phyloP scores from a whole-genome alignment of 805 yeast genomes.

The Wickerhamiella australiensis region DNA sequence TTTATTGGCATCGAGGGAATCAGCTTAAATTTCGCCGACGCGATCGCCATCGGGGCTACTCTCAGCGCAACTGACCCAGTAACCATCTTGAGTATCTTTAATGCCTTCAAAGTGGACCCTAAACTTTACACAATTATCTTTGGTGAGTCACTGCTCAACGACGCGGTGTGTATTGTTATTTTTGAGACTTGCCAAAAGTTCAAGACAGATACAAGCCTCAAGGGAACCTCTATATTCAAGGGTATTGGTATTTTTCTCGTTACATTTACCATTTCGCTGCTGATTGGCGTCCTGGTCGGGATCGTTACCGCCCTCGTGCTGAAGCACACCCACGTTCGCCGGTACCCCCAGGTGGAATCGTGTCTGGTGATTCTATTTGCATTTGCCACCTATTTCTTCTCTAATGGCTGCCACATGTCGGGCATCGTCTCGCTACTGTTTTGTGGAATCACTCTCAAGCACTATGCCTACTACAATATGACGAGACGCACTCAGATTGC shows the following conservation, averaged over 20 bases:
- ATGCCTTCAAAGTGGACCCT: slow-evolving; percentile 96
- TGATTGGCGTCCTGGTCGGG: slow-evolving; percentile 83
- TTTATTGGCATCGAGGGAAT: slow-evolving; percentile 82
- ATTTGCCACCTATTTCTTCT: slow-evolving; percentile 91
- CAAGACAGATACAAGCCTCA: slow-evolving; percentile 52
- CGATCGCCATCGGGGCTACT: slow-evolving; percentile 94
- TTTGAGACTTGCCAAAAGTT: slow-evolving; percentile 96
- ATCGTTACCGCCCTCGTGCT: slow-evolving; percentile 76
- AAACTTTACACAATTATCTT: slow-evolving; percentile 92
- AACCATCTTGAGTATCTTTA: slow-evolving; percentile 88
- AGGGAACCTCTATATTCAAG: slow-evolving; percentile 46
- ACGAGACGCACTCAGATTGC: slow-evolving; percentile 94
- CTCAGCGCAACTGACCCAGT: slow-evolving; percentile 98
- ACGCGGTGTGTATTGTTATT: slow-evolving; percentile 97
- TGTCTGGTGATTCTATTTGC: slow-evolving; percentile 84
- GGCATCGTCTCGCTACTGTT: slow-evolving; percentile 91
- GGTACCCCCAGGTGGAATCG: slow-evolving; percentile 95
- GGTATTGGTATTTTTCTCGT: slow-evolving; percentile 88
- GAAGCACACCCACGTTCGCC: slow-evolving; percentile 83
- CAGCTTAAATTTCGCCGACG: slow-evolving; percentile 86
- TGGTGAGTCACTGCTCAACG: slow-evolving; percentile 90
- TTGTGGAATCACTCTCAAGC: slow-evolving; percentile 93
- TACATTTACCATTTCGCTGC: slow-evolving; percentile 81
- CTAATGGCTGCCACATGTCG: slow-evolving; percentile 98
- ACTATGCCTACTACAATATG: slow-evolving; percentile 96